phyloP scores from a whole-genome alignment of 1,284 basidiomycete species.

The Pyrrhoderma lamaoense region DNA sequence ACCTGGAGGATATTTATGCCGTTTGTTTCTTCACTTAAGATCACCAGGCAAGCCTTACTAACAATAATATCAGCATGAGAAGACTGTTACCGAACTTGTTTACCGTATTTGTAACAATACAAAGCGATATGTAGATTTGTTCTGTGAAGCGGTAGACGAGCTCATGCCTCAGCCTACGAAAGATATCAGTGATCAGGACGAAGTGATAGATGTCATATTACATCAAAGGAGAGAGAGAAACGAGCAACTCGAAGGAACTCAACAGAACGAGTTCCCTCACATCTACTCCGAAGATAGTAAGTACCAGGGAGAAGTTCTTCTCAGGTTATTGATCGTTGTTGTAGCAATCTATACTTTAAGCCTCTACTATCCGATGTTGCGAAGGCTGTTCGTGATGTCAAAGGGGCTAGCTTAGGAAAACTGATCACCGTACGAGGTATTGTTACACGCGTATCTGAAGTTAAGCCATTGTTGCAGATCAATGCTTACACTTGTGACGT shows the following conservation, averaged over 20 bases:
- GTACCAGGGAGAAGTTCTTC: conserved; percentile 32
- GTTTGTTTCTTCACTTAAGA: conserved; percentile 32
- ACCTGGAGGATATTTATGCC: conserved; percentile 72
- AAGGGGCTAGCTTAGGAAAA: conserved; percentile 79
- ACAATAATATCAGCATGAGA: conserved; percentile 47
- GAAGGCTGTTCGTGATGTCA: conserved; percentile 89
- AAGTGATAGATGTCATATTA: conserved; percentile 92
- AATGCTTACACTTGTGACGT: conserved; percentile 99
- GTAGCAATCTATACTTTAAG: conserved; percentile 89
- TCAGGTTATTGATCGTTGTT: conserved; percentile 4
- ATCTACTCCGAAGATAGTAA: conserved; percentile 90
- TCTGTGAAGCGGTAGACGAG: conserved; percentile 86
- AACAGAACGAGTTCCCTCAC: conserved; percentile 74
- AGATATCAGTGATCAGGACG: conserved; percentile 83
- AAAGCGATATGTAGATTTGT: conserved; percentile 85
- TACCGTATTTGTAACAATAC: conserved; percentile 77
- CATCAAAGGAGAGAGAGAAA: conserved; percentile 90
- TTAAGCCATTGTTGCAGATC: conserved; percentile 94
- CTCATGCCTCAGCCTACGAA: conserved; percentile 82
- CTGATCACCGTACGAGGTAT: conserved; percentile 96
- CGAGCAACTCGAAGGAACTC: conserved; percentile 59
- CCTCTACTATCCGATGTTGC: conserved; percentile 68
- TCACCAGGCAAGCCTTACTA: conserved; percentile 3
- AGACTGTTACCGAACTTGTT: conserved; percentile 60
- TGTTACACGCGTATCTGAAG: conserved; percentile 97